Conservation (phyloP, 2,329 filamentous ascomycete genomes). For the Tolypocladium inflatum region DNA sequence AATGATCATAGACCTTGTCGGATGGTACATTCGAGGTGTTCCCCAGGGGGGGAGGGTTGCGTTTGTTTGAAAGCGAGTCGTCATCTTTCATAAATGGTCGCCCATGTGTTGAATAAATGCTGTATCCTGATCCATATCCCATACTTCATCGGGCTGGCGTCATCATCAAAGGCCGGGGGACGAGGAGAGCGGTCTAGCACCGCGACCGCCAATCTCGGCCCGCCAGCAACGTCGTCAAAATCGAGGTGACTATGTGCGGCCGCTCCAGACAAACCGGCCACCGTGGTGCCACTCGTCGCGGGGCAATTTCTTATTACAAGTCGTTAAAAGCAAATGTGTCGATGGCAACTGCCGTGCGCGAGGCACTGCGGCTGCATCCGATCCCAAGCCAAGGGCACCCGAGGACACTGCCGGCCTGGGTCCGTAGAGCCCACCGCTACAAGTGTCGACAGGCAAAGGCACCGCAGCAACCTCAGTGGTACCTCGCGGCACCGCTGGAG, state of each 20-base stretch:
- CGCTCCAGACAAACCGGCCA: not conserved
- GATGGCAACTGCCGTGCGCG: slow-evolving; percentile 1
- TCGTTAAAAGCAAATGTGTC: slow-evolving; percentile 22
- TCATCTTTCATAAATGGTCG: slow-evolving; percentile 28
- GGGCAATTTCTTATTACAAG: slow-evolving; percentile 25
- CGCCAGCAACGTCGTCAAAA: slow-evolving; percentile 2
- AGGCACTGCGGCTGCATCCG: not conserved
- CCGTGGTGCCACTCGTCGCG: not conserved
- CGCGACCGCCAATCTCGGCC: slow-evolving; percentile 6
- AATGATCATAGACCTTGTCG: slow-evolving; percentile 24
- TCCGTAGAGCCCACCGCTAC: not conserved
- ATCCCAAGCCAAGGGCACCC: not conserved
- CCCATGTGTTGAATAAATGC: slow-evolving; percentile 29
- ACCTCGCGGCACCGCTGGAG: slow-evolving; percentile 24
- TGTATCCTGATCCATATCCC: slow-evolving; percentile 30
- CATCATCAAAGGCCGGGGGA: slow-evolving; percentile 22
- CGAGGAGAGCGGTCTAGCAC: slow-evolving; percentile 4
- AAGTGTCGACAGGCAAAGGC: not conserved
- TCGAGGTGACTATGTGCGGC: not conserved
- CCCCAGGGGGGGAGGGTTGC: slow-evolving; percentile 11
- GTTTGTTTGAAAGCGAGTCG: slow-evolving; percentile 17
- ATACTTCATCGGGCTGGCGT: slow-evolving; percentile 27
- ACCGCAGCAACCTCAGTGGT: slow-evolving; percentile 18
- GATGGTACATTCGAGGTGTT: slow-evolving; percentile 20
- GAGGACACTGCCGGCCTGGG: not conserved